phyloP scores from a whole-genome alignment of 192 early-diverging fungal species.

The Coemansia sp. region DNA sequence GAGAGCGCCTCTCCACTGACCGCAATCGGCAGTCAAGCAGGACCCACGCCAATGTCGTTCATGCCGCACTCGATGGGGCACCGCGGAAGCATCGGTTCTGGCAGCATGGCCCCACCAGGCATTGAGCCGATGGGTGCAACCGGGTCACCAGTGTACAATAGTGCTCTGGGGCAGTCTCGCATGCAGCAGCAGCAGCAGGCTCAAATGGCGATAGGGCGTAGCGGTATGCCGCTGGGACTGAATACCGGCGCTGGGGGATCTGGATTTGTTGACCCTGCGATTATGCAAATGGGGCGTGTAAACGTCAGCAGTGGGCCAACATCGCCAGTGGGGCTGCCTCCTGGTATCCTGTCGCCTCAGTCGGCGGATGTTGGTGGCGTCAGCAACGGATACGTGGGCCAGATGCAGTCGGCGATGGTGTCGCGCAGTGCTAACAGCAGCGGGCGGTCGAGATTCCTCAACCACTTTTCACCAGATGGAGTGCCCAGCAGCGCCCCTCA shows the following conservation, averaged over 20 bases:
- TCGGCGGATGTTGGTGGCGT: background rate
- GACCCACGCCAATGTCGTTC: background rate
- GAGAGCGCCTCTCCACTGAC: conserved; percentile 8
- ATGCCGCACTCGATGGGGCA: conserved; percentile 12
- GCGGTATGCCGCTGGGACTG: background rate
- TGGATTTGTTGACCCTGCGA: conserved; percentile 43
- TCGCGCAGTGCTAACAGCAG: conserved; percentile 52
- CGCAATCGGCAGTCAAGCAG: conserved; percentile 4
- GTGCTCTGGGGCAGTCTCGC: background rate
- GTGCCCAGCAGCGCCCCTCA: background rate
- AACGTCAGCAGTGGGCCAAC: conserved; percentile 3
- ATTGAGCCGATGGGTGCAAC: conserved; percentile 6
- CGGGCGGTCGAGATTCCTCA: conserved; percentile 48
- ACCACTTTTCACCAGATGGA: conserved; percentile 35
- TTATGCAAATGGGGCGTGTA: conserved; percentile 32
- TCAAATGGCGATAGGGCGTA: background rate
- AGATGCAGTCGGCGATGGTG: conserved; percentile 22
- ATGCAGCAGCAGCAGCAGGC: conserved; percentile 10
- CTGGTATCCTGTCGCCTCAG: conserved; percentile 33
- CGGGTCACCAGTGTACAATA: conserved; percentile 8
- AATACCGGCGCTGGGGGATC: background rate
- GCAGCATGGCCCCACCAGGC: conserved; percentile 9
- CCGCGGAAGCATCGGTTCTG: conserved; percentile 4
- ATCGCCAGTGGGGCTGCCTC: conserved; percentile 28
- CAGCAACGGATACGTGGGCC: background rate